Percentiles rank a stretch among this genome's conserved stretches.
Evolutionary conservation across 345 rosid genomes (phyloP).

Genomic region (Lepidium didymum): DNA sequence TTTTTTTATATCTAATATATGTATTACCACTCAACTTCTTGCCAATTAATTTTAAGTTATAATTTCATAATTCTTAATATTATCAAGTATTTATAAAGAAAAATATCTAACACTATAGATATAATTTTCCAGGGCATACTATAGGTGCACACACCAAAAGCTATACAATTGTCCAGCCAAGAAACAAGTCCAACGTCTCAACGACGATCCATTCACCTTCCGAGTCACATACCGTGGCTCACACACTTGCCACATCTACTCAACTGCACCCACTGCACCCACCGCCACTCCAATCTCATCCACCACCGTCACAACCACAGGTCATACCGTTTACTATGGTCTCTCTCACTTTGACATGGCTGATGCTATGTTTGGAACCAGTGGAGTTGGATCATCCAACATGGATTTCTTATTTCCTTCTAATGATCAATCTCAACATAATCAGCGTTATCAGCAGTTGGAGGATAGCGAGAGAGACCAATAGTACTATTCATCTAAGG

Average conservation of each 20-base stretch:
- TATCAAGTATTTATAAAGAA: too few relatives aligned
- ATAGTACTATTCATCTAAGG: background rate
- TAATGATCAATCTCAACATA: background rate
- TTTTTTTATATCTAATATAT: too few relatives aligned
- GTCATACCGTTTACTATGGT: constrained; percentile 12
- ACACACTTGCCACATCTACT: constrained; percentile 72
- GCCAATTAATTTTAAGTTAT: too few relatives aligned
- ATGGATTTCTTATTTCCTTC: constrained; percentile 15
- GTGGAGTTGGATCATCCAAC: background rate
- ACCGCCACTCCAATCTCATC: background rate
- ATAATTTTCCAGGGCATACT: constrained; percentile 59
- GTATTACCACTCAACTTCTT: too few relatives aligned
- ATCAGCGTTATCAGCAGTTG: background rate
- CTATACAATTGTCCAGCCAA: constrained; percentile 77
- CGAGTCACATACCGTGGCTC: constrained; percentile 53
- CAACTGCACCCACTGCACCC: constrained; percentile 21
- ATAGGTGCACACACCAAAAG: constrained; percentile 80
- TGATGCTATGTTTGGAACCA: constrained; percentile 13
- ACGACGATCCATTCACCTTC: constrained; percentile 53
- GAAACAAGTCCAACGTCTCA: constrained; percentile 78
- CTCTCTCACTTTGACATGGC: background rate
- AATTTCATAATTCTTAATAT: too few relatives aligned
- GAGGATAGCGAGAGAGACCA: background rate
- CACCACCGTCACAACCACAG: background rate
- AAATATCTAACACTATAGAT: background rate